Evolutionary conservation across 805 yeast species (phyloP).

Genomic region (Yarrowia porcina): DNA sequence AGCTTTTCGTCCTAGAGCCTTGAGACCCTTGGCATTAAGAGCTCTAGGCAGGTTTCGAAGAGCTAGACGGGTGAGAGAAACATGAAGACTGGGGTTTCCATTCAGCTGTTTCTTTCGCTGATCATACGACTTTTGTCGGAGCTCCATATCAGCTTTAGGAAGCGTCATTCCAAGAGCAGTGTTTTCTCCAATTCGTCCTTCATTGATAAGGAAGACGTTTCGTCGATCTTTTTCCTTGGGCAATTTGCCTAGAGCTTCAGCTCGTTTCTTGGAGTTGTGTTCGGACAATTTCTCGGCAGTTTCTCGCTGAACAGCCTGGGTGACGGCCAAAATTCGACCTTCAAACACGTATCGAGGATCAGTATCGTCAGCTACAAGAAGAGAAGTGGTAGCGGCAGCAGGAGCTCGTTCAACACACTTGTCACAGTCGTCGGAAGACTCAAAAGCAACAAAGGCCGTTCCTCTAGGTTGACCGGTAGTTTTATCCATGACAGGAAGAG

Average conservation of each 20-base stretch:
- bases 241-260: slow-evolving; percentile 73
- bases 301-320: slow-evolving; percentile 82
- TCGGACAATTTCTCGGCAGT: slow-evolving; percentile 74
- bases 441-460: slow-evolving; percentile 91
- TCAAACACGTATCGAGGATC: slow-evolving; percentile 82
- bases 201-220: slow-evolving; percentile 80
- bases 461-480: slow-evolving; percentile 86
- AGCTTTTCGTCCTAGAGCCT: slow-evolving; percentile 90
- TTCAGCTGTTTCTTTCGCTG: slow-evolving; percentile 85
- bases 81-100: slow-evolving; percentile 85
- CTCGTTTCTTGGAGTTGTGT: slow-evolving; percentile 67
- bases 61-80: slow-evolving; percentile 93
- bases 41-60: slow-evolving; percentile 91
- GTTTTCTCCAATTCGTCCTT: slow-evolving; percentile 82
- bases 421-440: slow-evolving; percentile 55
- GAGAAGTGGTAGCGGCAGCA: slow-evolving; percentile 53
- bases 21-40: slow-evolving; percentile 81
- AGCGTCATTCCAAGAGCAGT: slow-evolving; percentile 73
- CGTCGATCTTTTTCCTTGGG: slow-evolving; percentile 80
- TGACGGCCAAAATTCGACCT: slow-evolving; percentile 81
- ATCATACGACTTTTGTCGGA: slow-evolving; percentile 83
- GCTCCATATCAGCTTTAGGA: slow-evolving; percentile 69
- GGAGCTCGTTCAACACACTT: slow-evolving; percentile 80
- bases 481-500: slow-evolving; percentile 86
- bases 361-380: slow-evolving; percentile 88